Conservation (phyloP, 2,329 filamentous ascomycete genomes). For the Fusarium burgessii region DNA sequence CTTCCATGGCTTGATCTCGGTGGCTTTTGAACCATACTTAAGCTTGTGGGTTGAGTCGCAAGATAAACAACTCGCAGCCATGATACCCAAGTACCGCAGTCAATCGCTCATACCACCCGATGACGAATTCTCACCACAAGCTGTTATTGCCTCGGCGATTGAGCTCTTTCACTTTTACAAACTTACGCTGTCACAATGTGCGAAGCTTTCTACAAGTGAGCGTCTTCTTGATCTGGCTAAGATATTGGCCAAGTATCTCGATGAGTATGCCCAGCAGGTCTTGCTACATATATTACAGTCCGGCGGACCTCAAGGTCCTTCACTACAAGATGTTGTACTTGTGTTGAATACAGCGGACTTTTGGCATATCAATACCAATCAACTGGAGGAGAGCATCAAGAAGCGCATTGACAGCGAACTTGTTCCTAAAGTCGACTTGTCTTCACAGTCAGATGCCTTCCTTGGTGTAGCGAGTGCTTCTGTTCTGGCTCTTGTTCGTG, state of each 20-base stretch:
- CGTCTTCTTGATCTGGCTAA: constrained; percentile 85
- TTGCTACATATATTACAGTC: constrained; percentile 76
- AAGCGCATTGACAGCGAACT: constrained; percentile 86
- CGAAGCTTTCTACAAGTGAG: constrained; percentile 93
- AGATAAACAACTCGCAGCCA: constrained; percentile 83
- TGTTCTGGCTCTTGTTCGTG: constrained; percentile 84
- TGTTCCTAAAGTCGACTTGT: constrained; percentile 82
- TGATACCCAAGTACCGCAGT: constrained; percentile 89
- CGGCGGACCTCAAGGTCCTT: constrained; percentile 64
- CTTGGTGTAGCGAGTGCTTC: constrained; percentile 93
- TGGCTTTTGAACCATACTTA: constrained; percentile 96
- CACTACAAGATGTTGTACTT: constrained; percentile 81
- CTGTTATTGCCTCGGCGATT: constrained; percentile 92
- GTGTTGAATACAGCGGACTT: constrained; percentile 98
- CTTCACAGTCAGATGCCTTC: constrained; percentile 93
- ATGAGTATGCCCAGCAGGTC: constrained; percentile 95
- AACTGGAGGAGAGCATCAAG: constrained; percentile 95
- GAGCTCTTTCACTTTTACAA: constrained; percentile 99
- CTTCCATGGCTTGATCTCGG: constrained; percentile 92
- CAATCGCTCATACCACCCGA: constrained; percentile 84
- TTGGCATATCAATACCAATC: constrained; percentile 92
- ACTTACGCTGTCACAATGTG: constrained; percentile 90
- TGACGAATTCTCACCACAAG: constrained; percentile 91
- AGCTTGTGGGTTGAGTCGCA: constrained; percentile 98
- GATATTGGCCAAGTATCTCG: constrained; percentile 91